Percentiles rank a stretch among this genome's conserved stretches.
These are phyloP conservation scores for Globisporangium cylindrosporum DNA, from an alignment of 352 stramenopile species.

Conservation along the genomic window DNA sequence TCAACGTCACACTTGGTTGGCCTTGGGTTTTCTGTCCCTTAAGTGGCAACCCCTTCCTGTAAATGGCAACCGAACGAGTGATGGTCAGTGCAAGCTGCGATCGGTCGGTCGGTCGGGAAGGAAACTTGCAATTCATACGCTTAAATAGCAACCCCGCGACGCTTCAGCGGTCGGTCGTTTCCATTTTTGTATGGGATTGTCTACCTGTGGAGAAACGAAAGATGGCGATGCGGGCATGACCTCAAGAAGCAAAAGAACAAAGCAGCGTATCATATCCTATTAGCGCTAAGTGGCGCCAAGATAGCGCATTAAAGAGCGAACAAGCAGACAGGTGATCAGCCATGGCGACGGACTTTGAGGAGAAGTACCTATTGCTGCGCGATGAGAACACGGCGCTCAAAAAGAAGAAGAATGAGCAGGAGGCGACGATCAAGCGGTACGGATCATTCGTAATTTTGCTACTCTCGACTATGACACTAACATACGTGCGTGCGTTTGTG, in stretches of 20 bases:
- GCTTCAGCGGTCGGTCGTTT: slow-evolving; percentile 14
- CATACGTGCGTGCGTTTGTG: neutral
- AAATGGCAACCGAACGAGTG: slow-evolving; percentile 8
- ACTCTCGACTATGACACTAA: neutral
- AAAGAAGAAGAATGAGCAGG: slow-evolving; percentile 91
- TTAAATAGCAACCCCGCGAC: neutral
- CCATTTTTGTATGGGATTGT: slow-evolving; percentile 1
- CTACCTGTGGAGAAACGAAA: neutral
- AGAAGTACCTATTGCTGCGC: slow-evolving; percentile 80
- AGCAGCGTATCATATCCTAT: neutral
- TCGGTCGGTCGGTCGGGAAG: slow-evolving; percentile 12
- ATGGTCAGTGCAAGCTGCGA: neutral
- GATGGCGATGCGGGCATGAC: neutral
- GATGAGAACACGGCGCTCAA: slow-evolving; percentile 87
- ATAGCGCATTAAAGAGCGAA: neutral
- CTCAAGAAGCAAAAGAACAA: neutral
- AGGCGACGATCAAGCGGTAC: slow-evolving; percentile 85
- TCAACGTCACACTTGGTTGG: slow-evolving; percentile 24
- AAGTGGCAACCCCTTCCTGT: slow-evolving; percentile 3
- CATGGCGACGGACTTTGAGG: slow-evolving; percentile 71
- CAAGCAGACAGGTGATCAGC: slow-evolving; percentile 16
- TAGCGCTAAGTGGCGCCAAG: neutral
- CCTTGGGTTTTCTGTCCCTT: slow-evolving; percentile 17
- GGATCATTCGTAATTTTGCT: no score
- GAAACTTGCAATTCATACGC: neutral